Conservation (phyloP, 108 stramenopile species). For the Nannochloropsis gaditana region DNA sequence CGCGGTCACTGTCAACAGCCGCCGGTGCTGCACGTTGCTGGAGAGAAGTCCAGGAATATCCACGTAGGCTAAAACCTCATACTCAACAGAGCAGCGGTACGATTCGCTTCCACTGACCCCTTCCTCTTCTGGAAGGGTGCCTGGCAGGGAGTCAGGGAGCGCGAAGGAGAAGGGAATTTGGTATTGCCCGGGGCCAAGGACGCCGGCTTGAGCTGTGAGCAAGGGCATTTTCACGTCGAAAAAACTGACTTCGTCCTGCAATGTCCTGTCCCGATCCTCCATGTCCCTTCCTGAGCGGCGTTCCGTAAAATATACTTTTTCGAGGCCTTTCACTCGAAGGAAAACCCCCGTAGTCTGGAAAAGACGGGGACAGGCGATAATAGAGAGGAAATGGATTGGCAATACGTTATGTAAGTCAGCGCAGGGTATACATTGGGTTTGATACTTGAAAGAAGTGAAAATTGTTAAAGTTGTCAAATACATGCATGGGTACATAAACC, state of each 20-base stretch:
- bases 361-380: background rate
- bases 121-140: background rate
- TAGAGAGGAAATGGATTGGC: background rate
- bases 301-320: background rate
- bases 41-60: background rate
- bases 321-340: conserved; percentile 11
- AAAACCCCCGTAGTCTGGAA: background rate
- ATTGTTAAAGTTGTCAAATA: too few relatives aligned
- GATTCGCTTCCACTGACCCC: background rate
- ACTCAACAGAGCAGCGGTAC: conserved; percentile 4
- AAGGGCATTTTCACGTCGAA: background rate
- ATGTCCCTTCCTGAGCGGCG: conserved; percentile 7
- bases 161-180: background rate
- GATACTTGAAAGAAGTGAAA: too few relatives aligned
- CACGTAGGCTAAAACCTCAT: conserved; percentile 10
- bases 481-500: too few relatives aligned
- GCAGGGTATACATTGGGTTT: too few relatives aligned
- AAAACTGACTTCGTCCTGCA: background rate
- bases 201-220: background rate
- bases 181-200: background rate
- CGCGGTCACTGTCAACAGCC: background rate
- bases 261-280: background rate
- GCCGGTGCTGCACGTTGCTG: background rate
- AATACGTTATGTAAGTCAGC: background rate
- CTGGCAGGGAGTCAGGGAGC: background rate